Base-by-base conservation (phyloP, 768 basidiomycete species). In the Mycena capillaripes region DNA sequence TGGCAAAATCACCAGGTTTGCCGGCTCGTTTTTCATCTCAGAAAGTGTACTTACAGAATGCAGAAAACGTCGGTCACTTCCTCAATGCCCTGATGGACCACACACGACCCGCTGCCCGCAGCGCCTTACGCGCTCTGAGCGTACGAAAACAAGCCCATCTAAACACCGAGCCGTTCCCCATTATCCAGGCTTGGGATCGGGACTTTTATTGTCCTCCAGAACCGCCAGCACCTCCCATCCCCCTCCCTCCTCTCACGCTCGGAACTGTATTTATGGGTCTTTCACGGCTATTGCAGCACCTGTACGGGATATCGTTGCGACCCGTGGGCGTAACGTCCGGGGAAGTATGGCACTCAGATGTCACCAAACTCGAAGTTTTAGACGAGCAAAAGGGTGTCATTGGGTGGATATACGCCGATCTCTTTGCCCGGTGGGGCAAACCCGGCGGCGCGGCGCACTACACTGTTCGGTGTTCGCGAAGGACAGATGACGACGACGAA, bases 361-460 rank as follows among this genome's bases (percentile, higher is more conserved):
- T 99, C 4, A 91, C 93, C 71, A 97, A 98, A 82, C 85, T 99
- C 30, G 94, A 97, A 78, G 97, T 99, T 3, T 87, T 98, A 21
- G 97, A 98, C 79, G 95, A 98, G 77, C 86, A 91, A 17, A 89
- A 89, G 73, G 97, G 97, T 0, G 81, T 95, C 29, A 91, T 99
- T 62, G 98, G 98, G 1, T 95, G 95, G 90, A 94, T 99, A 79
- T 99, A 97, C 79, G 93, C 95, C 12, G 98, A 99, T 81, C 86
- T 99, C 23, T 98, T 97, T 80, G 88, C 91, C 1, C 86, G 98
- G 50, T 84, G 86, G 34, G 95, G 95, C 14, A 99, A 99, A 82
- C 89, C 94, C 6, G 89, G 91, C 56, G 96, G 97, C 4, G 97
- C 98, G 0, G 98, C 98, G 1, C 98, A 99, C 81, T 99, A 98